Conservation (phyloP, 2,329 filamentous ascomycete genomes). For the Rosellinia necatrix region DNA sequence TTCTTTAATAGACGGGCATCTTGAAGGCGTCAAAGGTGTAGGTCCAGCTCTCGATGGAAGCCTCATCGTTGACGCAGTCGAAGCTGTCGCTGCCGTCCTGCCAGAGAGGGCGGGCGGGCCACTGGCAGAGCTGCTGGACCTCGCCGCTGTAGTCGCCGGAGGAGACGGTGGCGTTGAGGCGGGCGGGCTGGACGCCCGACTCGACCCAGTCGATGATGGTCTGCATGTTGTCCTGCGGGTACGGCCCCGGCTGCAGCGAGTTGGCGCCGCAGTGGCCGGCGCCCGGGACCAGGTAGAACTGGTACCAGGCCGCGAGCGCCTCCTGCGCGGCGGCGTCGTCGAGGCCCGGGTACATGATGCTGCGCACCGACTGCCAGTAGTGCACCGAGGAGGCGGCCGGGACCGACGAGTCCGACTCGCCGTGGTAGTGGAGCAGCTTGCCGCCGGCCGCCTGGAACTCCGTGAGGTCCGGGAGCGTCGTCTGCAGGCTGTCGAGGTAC, state of each 20-base stretch:
- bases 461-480: slow-evolving; percentile 57
- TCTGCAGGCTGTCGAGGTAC: slow-evolving; percentile 56
- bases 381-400: slow-evolving; percentile 58
- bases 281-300: slow-evolving; percentile 58
- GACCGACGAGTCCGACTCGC: slow-evolving; percentile 58
- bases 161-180: slow-evolving; percentile 46
- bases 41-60: not conserved
- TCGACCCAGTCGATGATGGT: slow-evolving; percentile 72
- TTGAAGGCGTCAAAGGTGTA: not conserved
- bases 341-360: slow-evolving; percentile 52
- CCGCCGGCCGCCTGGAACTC: slow-evolving; percentile 54
- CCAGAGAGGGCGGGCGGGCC: slow-evolving; percentile 45
- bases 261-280: slow-evolving; percentile 57
- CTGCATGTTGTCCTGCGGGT: slow-evolving; percentile 65
- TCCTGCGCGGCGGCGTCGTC: slow-evolving; percentile 45
- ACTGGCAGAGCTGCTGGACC: slow-evolving; percentile 46
- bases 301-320: slow-evolving; percentile 57
- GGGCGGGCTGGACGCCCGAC: slow-evolving; percentile 52
- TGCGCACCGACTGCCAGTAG: slow-evolving; percentile 59
- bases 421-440: slow-evolving; percentile 63
- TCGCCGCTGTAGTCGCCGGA: slow-evolving; percentile 40
- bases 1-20: slow-evolving; percentile 4
- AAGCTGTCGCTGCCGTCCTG: slow-evolving; percentile 31
- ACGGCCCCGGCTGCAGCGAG: slow-evolving; percentile 49
- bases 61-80: slow-evolving; percentile 31